phyloP scores from a whole-genome alignment of 768 basidiomycete species.

The Pleurotus djamor region DNA sequence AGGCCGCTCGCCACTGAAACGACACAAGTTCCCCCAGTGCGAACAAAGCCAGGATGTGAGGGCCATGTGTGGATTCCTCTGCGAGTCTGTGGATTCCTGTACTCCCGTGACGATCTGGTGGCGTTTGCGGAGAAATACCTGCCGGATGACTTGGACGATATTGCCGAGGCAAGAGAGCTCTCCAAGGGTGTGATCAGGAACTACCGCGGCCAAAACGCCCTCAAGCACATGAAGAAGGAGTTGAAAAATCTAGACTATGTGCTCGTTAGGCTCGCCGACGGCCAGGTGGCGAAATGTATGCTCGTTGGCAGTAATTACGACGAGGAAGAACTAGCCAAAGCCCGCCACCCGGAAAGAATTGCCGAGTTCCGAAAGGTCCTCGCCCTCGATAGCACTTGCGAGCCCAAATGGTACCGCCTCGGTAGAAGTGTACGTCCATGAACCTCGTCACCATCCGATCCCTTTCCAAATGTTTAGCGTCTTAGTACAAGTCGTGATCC shows the following conservation, averaged over 20 bases:
- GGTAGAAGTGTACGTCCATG: too few species aligned
- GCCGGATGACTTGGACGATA: neutral
- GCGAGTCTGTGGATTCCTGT: neutral
- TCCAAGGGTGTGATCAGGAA: neutral
- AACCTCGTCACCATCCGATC: too few species aligned
- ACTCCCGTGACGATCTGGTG: neutral
- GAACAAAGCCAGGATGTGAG: neutral
- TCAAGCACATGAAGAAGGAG: neutral
- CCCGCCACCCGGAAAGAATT: neutral
- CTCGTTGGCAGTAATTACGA: conserved; percentile 1
- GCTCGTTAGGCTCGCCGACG: neutral
- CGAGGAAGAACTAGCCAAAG: neutral
- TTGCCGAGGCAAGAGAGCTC: neutral
- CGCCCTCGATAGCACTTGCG: neutral
- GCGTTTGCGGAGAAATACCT: neutral
- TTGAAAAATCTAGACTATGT: neutral
- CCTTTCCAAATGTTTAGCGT: too few species aligned
- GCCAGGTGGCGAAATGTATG: neutral
- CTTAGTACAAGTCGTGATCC: too few species aligned
- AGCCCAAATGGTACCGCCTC: neutral
- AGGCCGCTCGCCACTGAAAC: too few species aligned
- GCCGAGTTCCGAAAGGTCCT: neutral
- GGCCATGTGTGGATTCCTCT: neutral
- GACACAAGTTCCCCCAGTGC: neutral
- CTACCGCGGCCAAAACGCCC: neutral